phyloP scores from a whole-genome alignment of 1,139 yeast genomes.

The Lodderomyces theae region DNA sequence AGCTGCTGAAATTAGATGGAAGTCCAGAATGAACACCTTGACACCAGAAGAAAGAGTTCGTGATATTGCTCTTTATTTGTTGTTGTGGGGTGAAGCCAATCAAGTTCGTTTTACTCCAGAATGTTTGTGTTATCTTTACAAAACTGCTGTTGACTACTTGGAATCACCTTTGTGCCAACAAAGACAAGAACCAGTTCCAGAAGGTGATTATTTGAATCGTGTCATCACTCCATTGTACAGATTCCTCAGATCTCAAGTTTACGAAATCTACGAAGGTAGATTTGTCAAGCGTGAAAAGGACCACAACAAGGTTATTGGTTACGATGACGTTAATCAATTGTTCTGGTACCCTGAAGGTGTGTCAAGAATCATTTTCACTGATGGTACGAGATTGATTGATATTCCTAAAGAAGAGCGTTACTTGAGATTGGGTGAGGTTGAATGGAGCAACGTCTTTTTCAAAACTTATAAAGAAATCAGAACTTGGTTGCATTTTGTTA shows the following conservation, averaged over 20 bases:
- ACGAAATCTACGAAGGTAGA: constrained; percentile 91
- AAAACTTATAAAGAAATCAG: constrained; percentile 96
- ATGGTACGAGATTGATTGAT: constrained; percentile 88
- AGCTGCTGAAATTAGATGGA: constrained; percentile 53
- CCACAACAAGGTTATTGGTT: constrained; percentile 91
- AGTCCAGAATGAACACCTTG: constrained; percentile 47
- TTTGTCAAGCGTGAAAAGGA: constrained; percentile 96
- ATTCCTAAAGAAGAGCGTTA: constrained; percentile 87
- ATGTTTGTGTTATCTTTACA: constrained; percentile 86
- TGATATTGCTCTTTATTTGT: constrained; percentile 83
- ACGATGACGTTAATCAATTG: constrained; percentile 97
- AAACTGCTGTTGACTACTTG: constrained; percentile 87
- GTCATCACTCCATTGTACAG: constrained; percentile 89
- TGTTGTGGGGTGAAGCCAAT: constrained; percentile 98
- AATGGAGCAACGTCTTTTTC: constrained; percentile 90
- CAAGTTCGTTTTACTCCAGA: constrained; percentile 96
- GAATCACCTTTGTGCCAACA: constrained; percentile 88
- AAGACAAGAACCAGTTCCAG: constrained; percentile 86
- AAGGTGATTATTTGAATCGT: constrained; percentile 93
- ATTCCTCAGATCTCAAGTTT: constrained; percentile 90
- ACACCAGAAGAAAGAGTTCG: constrained; percentile 74
- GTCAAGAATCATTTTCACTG: constrained; percentile 85
- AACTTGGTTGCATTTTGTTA: constrained; percentile 95
- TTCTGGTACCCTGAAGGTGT: constrained; percentile 99
- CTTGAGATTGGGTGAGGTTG: constrained; percentile 85